These are phyloP conservation scores for Dalbergia cochinchinensis DNA, from an alignment of 306 rosid species.

Conservation along the genomic window DNA sequence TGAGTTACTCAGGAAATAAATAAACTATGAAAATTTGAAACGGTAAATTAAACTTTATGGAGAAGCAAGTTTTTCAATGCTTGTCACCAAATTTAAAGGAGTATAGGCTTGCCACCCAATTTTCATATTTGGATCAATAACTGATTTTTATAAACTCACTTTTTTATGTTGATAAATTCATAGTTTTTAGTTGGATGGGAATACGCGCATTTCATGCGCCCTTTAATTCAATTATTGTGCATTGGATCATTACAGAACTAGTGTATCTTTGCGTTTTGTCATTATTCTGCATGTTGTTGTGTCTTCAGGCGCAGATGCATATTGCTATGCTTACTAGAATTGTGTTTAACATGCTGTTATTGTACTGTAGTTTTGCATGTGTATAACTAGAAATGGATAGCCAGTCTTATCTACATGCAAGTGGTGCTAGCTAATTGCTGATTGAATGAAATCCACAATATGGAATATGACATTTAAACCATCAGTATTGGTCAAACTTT, in stretches of 20 bases:
- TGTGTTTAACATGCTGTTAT: conserved; percentile 2
- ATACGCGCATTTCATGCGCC: background rate
- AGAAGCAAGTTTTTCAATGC: background rate
- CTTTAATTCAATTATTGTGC: background rate
- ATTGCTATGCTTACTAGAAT: conserved; percentile 6
- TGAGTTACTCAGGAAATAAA: background rate
- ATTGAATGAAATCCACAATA: background rate
- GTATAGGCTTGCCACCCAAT: background rate
- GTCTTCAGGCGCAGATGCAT: conserved; percentile 4
- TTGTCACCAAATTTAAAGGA: background rate
- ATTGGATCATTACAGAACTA: background rate
- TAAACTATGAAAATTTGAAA: background rate
- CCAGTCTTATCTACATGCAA: background rate
- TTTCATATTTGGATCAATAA: background rate
- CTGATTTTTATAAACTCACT: background rate
- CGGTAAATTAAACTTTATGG: background rate
- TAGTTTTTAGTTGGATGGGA: background rate
- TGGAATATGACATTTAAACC: background rate
- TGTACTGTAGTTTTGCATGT: background rate
- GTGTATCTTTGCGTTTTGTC: conserved; percentile 11
- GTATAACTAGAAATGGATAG: background rate
- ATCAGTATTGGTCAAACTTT: conserved; percentile 23
- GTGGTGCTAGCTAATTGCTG: conserved; percentile 15
- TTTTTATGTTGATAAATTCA: background rate
- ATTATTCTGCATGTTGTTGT: conserved; percentile 11